These are phyloP conservation scores for Globisporangium orthogonon DNA, from an alignment of 352 stramenopile genomes.

Conservation along the genomic window DNA sequence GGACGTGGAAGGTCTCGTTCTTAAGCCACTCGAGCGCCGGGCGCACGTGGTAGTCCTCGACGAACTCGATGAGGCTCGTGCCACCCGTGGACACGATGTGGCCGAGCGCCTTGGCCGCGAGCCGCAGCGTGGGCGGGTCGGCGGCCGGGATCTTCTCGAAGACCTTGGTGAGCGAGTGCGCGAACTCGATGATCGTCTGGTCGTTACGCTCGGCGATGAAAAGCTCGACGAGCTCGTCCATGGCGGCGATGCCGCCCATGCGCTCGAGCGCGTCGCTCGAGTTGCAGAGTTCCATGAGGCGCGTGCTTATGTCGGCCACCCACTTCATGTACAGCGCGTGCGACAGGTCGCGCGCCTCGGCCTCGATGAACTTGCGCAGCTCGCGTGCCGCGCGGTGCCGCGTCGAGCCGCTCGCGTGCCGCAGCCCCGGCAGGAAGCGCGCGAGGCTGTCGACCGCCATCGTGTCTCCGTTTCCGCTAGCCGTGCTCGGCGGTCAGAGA, in stretches of 20 bases:
- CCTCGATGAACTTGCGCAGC: slow-evolving; percentile 80
- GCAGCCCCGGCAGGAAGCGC: slow-evolving; percentile 72
- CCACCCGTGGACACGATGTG: slow-evolving; percentile 85
- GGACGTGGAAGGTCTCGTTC: slow-evolving; percentile 87
- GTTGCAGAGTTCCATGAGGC: slow-evolving; percentile 84
- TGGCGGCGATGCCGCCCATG: slow-evolving; percentile 82
- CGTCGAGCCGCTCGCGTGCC: slow-evolving; percentile 51
- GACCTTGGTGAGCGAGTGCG: slow-evolving; percentile 79
- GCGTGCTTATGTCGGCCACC: slow-evolving; percentile 76
- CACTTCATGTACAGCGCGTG: slow-evolving; percentile 85
- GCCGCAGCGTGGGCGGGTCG: slow-evolving; percentile 62
- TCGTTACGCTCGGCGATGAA: slow-evolving; percentile 88
- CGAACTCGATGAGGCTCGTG: slow-evolving; percentile 85
- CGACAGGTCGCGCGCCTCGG: slow-evolving; percentile 78
- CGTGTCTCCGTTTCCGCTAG: no score
- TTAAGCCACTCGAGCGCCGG: slow-evolving; percentile 85
- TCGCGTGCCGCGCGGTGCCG: slow-evolving; percentile 66
- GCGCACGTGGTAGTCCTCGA: slow-evolving; percentile 86
- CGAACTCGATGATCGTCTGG: slow-evolving; percentile 88
- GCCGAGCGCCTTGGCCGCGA: slow-evolving; percentile 75
- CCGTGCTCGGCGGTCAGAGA: no score
- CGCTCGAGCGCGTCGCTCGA: slow-evolving; percentile 66
- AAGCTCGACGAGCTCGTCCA: slow-evolving; percentile 86
- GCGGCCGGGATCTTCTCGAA: slow-evolving; percentile 84
- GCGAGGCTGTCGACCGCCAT: slow-evolving; percentile 43